Base-by-base conservation (phyloP, 495 filamentous ascomycete genomes). In the Penicillium robsamsonii region DNA sequence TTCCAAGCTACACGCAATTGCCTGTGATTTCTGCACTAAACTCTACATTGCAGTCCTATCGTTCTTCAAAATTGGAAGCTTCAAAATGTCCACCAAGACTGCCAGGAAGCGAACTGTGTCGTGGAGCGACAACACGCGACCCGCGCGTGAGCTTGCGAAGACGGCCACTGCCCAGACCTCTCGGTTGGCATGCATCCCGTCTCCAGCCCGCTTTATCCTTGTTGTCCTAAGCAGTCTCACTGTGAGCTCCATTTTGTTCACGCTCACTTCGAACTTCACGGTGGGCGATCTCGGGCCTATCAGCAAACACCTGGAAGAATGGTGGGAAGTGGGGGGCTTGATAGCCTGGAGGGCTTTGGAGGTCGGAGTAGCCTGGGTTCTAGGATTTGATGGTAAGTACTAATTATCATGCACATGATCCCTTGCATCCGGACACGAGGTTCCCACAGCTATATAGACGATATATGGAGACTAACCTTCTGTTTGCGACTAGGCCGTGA, bases 291-390 rank as follows among this genome's bases (percentile, higher is more conserved):
- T 94, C 24, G 80, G 79, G 1, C 64, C 66, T 33, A 82, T 92
- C 51, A 83, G 81, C 65, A 81, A 84, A 56, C 79, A 77, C 31
- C 55, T 84, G 46, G 81, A 82, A 50, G 77, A 82, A 55, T 81
- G 79, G 79, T 73, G 74, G 63, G 83, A 89, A 67, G 74, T 87
- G n/a, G 77, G 59, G 8, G 77, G 80, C 5, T 64, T 89, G 53
- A 70, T 88, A 11, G 81, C 61, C 8, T 92, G 88, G 87, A 86
- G 79, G 72, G 71, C 86, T 53, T 75, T 85, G 33, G 84, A 89
- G 67, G 76, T 96, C 46, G 85, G 77, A 22, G 59, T 90, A 17
- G 84, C 81, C 31, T 95, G 90, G 91, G 79, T 75, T 57, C 73
- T 84, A 35, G 77, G 83, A 46, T 90, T 83, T 65, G 90, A 93